Conservation (phyloP, 495 filamentous ascomycete species). For the Astrocystis sublimbata region DNA sequence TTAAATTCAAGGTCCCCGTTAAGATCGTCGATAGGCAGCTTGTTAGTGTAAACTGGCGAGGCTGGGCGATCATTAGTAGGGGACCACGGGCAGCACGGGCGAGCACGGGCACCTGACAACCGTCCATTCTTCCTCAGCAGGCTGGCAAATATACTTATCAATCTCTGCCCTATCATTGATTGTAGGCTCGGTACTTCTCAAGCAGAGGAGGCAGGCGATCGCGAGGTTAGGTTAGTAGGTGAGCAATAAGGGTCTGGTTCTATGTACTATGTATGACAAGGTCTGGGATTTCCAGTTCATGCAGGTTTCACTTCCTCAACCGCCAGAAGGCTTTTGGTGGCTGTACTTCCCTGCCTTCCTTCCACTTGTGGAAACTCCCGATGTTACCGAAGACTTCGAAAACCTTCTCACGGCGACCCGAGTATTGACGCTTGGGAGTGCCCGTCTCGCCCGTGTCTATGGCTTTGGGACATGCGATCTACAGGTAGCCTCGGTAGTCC, state of each 20-base stretch:
- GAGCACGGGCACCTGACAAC: too few relatives aligned
- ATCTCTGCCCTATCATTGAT: neutral
- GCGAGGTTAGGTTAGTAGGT: too few relatives aligned
- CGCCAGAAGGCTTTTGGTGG: neutral
- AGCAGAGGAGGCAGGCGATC: too few relatives aligned
- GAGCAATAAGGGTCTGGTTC: neutral
- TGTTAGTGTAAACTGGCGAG: neutral
- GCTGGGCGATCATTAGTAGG: constrained; percentile 1
- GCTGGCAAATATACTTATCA: too few relatives aligned
- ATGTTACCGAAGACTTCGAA: constrained; percentile 18
- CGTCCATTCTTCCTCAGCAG: too few relatives aligned
- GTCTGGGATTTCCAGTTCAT: constrained; percentile 15
- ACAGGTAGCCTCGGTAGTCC: neutral
- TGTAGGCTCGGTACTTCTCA: neutral
- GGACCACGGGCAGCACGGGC: too few relatives aligned
- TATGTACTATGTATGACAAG: neutral
- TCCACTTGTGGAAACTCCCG: neutral
- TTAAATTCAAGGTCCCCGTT: constrained; percentile 1
- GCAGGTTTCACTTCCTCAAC: constrained; percentile 8
- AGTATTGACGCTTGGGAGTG: neutral
- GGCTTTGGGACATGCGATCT: constrained; percentile 15
- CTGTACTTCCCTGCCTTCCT: constrained; percentile 4
- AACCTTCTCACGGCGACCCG: constrained; percentile 7
- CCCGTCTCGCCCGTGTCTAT: constrained; percentile 17
- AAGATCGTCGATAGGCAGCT: constrained; percentile 6